Conservation (phyloP, 352 stramenopile species). For the Globisporangium perplexum region DNA sequence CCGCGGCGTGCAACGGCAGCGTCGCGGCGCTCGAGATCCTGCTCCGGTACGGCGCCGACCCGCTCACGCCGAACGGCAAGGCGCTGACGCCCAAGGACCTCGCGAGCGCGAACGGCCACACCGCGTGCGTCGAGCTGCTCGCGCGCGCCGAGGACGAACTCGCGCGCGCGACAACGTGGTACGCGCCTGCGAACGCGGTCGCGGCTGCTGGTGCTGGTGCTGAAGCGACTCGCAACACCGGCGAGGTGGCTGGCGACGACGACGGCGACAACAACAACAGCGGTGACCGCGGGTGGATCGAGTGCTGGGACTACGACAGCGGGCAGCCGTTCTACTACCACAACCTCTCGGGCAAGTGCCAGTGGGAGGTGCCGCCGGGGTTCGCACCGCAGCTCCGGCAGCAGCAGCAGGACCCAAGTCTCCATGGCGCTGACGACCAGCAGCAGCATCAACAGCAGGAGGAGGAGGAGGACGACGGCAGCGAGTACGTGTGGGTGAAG, state of each 20-base stretch:
- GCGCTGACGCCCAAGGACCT: constrained; percentile 46
- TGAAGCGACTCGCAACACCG: no score
- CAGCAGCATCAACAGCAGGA: constrained; percentile 22
- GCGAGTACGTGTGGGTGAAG: constrained; percentile 70
- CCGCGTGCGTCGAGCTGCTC: constrained; percentile 37
- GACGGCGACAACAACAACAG: constrained; percentile 9
- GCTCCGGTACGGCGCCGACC: constrained; percentile 45
- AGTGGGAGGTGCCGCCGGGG: constrained; percentile 46
- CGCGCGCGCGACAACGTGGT: constrained; percentile 37
- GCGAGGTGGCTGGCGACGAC: background rate
- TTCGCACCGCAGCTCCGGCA: constrained; percentile 21
- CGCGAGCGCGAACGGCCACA: constrained; percentile 37
- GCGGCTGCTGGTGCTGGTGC: no score
- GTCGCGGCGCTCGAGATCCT: constrained; percentile 32
- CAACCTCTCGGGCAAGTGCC: constrained; percentile 63
- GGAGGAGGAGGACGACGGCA: constrained; percentile 32
- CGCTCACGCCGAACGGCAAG: constrained; percentile 37
- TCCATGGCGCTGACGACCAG: constrained; percentile 4
- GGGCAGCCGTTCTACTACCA: constrained; percentile 64
- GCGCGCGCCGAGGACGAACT: constrained; percentile 35
- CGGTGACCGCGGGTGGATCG: constrained; percentile 24
- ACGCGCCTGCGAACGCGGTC: constrained; percentile 44
- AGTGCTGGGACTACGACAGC: constrained; percentile 60
- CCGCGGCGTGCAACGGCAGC: constrained; percentile 58
- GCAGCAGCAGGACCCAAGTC: background rate